Evolutionary conservation across 2,329 filamentous ascomycete species (phyloP).

Genomic region (Elsinoe arachidis): DNA sequence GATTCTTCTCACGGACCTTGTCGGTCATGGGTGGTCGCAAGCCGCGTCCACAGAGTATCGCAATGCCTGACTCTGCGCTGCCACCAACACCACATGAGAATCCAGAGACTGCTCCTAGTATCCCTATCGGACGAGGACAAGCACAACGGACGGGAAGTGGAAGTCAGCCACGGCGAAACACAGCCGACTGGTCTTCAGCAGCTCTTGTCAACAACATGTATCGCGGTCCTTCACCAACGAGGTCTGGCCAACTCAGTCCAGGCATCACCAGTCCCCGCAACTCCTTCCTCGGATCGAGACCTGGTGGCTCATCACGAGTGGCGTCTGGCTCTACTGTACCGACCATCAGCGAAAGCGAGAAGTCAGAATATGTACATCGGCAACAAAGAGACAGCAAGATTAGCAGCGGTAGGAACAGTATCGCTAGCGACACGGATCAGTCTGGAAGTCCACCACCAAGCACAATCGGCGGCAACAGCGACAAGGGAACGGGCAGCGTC

Average conservation of each 20-base stretch:
- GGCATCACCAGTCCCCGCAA: conserved; percentile 53
- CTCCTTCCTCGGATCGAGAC: conserved; percentile 50
- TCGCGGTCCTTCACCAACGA: conserved; percentile 48
- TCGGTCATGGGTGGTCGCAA: conserved; percentile 44
- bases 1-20: conserved; percentile 51
- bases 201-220: conserved; percentile 86
- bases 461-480: conserved; percentile 32
- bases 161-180: conserved; percentile 35
- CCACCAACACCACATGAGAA: conserved; percentile 40
- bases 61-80: conserved; percentile 19
- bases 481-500: conserved; percentile 29
- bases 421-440: conserved; percentile 33
- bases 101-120: conserved; percentile 65
- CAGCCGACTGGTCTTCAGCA: conserved; percentile 47
- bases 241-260: conserved; percentile 33
- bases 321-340: conserved; percentile 28
- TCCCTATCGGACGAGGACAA: conserved; percentile 56
- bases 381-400: conserved; percentile 25
- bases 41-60: conserved; percentile 26
- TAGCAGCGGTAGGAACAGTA: conserved; percentile 17
- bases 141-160: conserved; percentile 36
- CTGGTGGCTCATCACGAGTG: conserved; percentile 26
- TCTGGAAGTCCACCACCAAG: conserved; percentile 52
- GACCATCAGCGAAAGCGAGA: conserved; percentile 12
- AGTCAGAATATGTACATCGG: conserved; percentile 24